Conservation (phyloP, 2,329 filamentous ascomycete species). For the Botrytis galanthina region DNA sequence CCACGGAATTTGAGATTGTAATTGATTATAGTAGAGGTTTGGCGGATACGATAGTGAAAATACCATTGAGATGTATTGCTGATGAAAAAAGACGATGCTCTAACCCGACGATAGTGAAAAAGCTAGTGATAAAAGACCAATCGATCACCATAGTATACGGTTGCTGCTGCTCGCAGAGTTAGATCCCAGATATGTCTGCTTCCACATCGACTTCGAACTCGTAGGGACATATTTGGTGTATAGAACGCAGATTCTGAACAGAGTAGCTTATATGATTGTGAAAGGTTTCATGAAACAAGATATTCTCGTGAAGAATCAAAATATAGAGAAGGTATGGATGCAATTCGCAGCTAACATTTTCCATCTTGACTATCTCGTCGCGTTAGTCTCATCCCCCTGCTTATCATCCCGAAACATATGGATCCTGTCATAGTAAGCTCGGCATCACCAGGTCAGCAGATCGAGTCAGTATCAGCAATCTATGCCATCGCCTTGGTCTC, state of each 20-base stretch:
- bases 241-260: background rate
- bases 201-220: background rate
- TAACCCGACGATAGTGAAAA: background rate
- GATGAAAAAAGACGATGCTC: background rate
- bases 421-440: too few relatives aligned
- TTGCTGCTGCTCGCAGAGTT: accelerated
- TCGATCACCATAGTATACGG: background rate
- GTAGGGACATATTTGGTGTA: accelerated
- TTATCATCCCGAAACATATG: background rate
- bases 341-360: background rate
- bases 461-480: background rate
- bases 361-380: background rate
- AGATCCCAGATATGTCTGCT: background rate
- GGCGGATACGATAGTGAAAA: background rate
- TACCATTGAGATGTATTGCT: background rate
- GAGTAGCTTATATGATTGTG: background rate
- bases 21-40: background rate
- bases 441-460: background rate
- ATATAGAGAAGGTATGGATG: background rate
- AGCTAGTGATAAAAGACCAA: background rate
- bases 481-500: background rate
- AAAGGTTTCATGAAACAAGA: background rate
- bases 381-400: background rate
- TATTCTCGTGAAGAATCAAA: background rate
- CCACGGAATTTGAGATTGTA: background rate